Evolutionary conservation across 768 basidiomycete species (phyloP), one percentile per base, ranked within the genome.

Genomic region (Boletus eberwhitei): DNA sequence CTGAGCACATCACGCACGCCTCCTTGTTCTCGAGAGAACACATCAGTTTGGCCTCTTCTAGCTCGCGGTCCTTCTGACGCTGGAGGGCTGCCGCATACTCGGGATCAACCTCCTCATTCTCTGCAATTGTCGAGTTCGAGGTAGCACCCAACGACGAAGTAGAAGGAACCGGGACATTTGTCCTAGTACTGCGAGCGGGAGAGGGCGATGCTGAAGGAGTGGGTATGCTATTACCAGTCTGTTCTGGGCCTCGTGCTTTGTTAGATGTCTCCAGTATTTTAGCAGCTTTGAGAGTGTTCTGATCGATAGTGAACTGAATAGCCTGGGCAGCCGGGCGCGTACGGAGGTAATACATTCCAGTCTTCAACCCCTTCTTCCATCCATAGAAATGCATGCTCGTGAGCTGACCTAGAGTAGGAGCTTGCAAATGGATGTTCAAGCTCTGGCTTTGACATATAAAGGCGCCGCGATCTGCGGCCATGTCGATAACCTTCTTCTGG

Each of bases 301-400:
- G 87, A 70, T 96, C 94, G 55, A 98, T 84, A 11, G 97, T 99
- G 78, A 99, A 98, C 75, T 99, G 93, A 70, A 96, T 95, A 48
- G 97, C 97, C 66, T 93, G 88, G 13, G 93, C 91, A 9, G 95
- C 94, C 5, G 97, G 92, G 49, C 92, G 83, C 35, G 97, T 98
- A 51, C 97, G 85, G 47, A 99, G 81, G 73, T 99, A 98, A 75
- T 93, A 94, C 91, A 96, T 95, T 62, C 96, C 97, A 1, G 97
- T 99, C 57, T 99, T 99, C 67, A 99, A 75, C 34, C 97, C 97
- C 75, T 93, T 93, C 82, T 96, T 96, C 97, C 97, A 98, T n/a
- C 94, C 97, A 69, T 98, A 98, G 79, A 95, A 96, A 73, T 95
- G 93, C 93, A 94, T 94, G 57, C 87, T 90, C 37, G 93, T 95